Conservation (phyloP, 495 filamentous ascomycete species). For the Chaetomium cochliodes region DNA sequence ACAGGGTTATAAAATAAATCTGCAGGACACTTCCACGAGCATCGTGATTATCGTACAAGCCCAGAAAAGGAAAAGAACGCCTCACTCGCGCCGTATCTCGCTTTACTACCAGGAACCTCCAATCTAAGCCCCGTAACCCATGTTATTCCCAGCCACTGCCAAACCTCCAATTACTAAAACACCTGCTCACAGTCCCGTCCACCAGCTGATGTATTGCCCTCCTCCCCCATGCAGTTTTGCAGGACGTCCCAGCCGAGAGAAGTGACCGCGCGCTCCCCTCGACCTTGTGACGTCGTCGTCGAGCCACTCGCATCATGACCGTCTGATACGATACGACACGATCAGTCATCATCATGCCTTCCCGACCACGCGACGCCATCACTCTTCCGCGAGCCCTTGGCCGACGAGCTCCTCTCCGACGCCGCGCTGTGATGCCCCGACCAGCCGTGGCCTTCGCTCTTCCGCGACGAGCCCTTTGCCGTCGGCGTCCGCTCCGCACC, state of each 20-base stretch:
- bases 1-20: background rate
- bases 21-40: background rate
- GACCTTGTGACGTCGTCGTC: background rate
- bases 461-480: conserved; percentile 2
- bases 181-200: background rate
- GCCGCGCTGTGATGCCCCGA: background rate
- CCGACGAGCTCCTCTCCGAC: background rate
- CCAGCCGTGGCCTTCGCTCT: background rate
- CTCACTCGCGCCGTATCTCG: background rate
- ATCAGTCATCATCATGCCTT: background rate
- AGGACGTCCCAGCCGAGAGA: background rate
- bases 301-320: background rate
- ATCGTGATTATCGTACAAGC: background rate
- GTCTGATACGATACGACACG: background rate
- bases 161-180: too few species aligned
- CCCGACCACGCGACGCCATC: background rate
- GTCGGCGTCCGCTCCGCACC: conserved; percentile 1
- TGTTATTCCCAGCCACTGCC: background rate
- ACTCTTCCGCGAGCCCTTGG: background rate
- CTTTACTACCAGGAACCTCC: background rate
- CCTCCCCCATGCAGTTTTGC: background rate
- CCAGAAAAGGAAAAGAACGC: background rate
- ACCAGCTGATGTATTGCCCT: background rate
- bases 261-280: background rate
- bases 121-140: background rate